Base-by-base conservation (phyloP, 495 filamentous ascomycete species). In the Neurospora intermedia region DNA sequence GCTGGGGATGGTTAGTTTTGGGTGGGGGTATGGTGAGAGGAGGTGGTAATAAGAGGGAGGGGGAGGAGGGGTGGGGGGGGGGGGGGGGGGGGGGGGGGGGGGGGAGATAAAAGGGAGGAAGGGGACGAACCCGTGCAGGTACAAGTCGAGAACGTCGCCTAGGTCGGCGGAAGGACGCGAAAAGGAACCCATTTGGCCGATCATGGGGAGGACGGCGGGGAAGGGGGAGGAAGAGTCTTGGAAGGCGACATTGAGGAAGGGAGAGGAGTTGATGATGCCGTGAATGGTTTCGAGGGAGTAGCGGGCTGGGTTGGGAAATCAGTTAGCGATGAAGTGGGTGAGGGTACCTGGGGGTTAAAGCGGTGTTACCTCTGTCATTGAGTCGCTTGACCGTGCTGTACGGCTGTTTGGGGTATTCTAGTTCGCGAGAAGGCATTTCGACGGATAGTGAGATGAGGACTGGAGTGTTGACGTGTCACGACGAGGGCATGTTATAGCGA, bases 231-330 rank as follows among this genome's bases (percentile, higher is more conserved):
- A 81, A 0, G 86, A 84, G 8, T 84, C 83, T 27, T 86, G 83
- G 88, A 97, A 97, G 71, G 94, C 93, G 73, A 98, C 89, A 83
- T 97, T 91, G 8, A 97, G 85, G 13, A 97, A 88, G 18, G 89
- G 89, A 20, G 88, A 88, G 11, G 85, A 83, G 81, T 97, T 95
- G 81, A 98, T 85, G 76, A 98, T 93, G 70, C 79, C 78, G 79
- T 98, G 93, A 79, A 97, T 94, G 7, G 91, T 88, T 23, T 87
- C 83, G 62, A 91, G 85, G 74, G 94, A 89, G 81, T 97, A 97
- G 46, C 84, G 87, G 35, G 89, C 93, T 95, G 72, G 27, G 27
- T 27, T 38, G 35, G 1, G 35, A 38, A 38, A 38, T 38, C 35
- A 3, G 35, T 38, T 6, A 38, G 35, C 5, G 35, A 38, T 38